A percentile compares a stretch with the other conserved stretches of the same genome.
Evolutionary conservation across 164 flowering plant species (phyloP).

Genomic region (Euptelea pleiosperma): DNA sequence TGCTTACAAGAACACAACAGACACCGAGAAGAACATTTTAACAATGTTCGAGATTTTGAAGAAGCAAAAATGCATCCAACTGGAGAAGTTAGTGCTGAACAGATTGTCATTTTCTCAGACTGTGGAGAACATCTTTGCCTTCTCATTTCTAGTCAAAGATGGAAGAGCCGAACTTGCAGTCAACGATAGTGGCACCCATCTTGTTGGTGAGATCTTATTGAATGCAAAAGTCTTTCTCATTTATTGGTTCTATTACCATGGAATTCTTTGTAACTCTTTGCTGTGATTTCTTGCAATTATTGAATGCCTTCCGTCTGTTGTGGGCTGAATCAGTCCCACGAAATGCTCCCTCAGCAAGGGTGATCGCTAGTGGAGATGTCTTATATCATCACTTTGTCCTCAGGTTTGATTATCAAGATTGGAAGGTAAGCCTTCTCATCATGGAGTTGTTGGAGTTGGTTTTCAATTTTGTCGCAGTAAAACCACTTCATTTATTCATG

Average conservation of each 20-base stretch:
- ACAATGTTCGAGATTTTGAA: slow-evolving; percentile 33
- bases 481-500: background rate
- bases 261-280: background rate
- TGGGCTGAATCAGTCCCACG: slow-evolving; percentile 9
- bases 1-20: slow-evolving; percentile 17
- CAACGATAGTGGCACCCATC: slow-evolving; percentile 27
- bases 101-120: slow-evolving; percentile 35
- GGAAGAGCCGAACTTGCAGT: slow-evolving; percentile 26
- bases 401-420: slow-evolving; percentile 18
- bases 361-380: slow-evolving; percentile 5
- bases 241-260: background rate
- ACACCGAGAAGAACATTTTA: slow-evolving; percentile 31
- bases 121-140: slow-evolving; percentile 36
- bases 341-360: slow-evolving; percentile 19
- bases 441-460: background rate
- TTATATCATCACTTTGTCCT: slow-evolving; percentile 17
- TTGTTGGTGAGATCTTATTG: slow-evolving; percentile 24
- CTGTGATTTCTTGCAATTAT: background rate
- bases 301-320: background rate
- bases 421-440: slow-evolving; percentile 8
- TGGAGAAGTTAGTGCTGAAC: slow-evolving; percentile 34
- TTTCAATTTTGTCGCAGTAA: background rate
- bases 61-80: slow-evolving; percentile 19
- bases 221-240: background rate
- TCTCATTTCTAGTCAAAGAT: slow-evolving; percentile 38